These are phyloP conservation scores for Larix sibirica DNA, from an alignment of 83 land plant species.

Conservation along the genomic window DNA sequence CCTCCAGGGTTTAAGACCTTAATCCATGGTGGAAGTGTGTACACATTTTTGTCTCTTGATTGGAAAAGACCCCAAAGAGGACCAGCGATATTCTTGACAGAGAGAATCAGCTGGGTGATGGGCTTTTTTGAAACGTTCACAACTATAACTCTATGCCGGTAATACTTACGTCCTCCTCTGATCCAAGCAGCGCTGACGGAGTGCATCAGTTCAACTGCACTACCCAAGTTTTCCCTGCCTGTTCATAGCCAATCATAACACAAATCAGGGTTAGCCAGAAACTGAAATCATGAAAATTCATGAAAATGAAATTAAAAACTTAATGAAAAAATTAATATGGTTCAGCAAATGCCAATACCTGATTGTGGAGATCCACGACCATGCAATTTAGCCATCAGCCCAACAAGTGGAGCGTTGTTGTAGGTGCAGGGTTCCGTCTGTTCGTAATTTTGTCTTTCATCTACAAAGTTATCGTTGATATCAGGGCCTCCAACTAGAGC, in stretches of 20 bases:
- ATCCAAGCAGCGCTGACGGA: conserved; percentile 41
- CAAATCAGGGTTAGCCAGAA: no score
- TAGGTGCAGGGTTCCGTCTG: conserved; percentile 66
- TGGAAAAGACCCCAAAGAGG: conserved; percentile 45
- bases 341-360: no score
- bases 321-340: no score
- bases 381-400: conserved; percentile 63
- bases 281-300: no score
- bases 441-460: conserved; percentile 51
- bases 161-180: conserved; percentile 13
- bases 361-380: neutral
- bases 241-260: neutral
- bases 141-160: conserved; percentile 44
- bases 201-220: conserved; percentile 37
- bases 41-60: conserved; percentile 11
- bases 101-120: conserved; percentile 37
- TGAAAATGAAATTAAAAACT: no score
- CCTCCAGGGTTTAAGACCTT: conserved; percentile 27
- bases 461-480: conserved; percentile 53
- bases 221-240: neutral
- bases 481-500: conserved; percentile 90
- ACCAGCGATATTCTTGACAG: conserved; percentile 41
- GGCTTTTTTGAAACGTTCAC: conserved; percentile 42
- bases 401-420: conserved; percentile 69
- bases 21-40: conserved; percentile 26